phyloP scores from a whole-genome alignment of 2,329 filamentous ascomycete species.

The Colletotrichum godetiae region DNA sequence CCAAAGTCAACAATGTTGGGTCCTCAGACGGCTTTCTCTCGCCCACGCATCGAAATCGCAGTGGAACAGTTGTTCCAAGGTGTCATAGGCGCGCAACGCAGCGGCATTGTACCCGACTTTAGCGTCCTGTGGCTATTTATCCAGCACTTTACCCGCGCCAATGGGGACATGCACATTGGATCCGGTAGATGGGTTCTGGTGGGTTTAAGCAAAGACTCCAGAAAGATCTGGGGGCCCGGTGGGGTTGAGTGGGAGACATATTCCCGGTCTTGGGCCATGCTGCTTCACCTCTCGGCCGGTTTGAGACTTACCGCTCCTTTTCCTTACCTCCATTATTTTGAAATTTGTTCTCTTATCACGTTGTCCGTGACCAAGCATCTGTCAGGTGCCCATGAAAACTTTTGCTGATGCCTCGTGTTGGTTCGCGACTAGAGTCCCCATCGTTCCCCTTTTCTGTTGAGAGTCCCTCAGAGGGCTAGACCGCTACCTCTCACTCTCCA shows the following conservation, averaged over 20 bases:
- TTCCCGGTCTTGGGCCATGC: slow-evolving; percentile 6
- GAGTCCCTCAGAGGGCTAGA: not conserved
- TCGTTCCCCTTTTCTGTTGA: slow-evolving; percentile 6
- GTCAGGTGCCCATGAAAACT: slow-evolving; percentile 16
- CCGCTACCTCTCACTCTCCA: too few relatives aligned
- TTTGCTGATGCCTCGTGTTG: slow-evolving; percentile 1
- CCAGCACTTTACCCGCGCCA: slow-evolving; percentile 34
- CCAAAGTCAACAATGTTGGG: not conserved
- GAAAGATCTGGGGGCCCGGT: slow-evolving; percentile 12
- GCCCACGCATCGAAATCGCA: not conserved
- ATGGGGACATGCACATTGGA: slow-evolving; percentile 9
- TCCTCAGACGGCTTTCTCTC: not conserved
- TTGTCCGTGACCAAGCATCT: not conserved
- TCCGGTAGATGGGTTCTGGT: slow-evolving; percentile 27
- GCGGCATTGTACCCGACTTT: slow-evolving; percentile 26
- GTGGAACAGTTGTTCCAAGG: not conserved
- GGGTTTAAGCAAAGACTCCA: not conserved
- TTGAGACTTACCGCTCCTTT: slow-evolving; percentile 25
- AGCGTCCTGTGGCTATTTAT: slow-evolving; percentile 29
- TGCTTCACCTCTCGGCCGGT: not conserved
- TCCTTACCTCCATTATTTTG: not conserved
- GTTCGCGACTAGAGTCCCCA: not conserved
- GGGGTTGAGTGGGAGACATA: not conserved
- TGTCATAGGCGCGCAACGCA: slow-evolving; percentile 35
- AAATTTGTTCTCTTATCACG: not conserved